Evolutionary conservation across 1,139 yeast genomes (phyloP).

Genomic region (Hyphopichia wangnamkhiaoensis): DNA sequence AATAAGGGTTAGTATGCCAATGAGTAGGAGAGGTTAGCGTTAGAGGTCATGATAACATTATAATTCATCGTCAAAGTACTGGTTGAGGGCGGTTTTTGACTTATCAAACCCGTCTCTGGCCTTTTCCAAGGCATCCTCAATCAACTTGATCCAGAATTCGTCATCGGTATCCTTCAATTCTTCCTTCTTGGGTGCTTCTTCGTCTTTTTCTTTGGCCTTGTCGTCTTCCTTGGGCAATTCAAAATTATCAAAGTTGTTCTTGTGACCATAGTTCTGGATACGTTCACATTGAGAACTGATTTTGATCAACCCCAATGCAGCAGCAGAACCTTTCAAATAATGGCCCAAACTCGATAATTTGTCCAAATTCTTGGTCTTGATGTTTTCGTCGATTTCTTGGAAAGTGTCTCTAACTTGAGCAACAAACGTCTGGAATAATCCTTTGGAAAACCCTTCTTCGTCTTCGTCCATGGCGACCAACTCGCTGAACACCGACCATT

Average conservation of each 20-base stretch:
- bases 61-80: slow-evolving; percentile 55
- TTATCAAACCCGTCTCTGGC: slow-evolving; percentile 59
- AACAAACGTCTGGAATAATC: slow-evolving; percentile 77
- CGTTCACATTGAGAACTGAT: slow-evolving; percentile 89
- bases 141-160: slow-evolving; percentile 51
- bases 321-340: slow-evolving; percentile 92
- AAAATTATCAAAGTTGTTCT: slow-evolving; percentile 46
- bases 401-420: slow-evolving; percentile 88
- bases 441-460: slow-evolving; percentile 82
- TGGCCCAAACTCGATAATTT: slow-evolving; percentile 81
- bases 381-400: slow-evolving; percentile 62
- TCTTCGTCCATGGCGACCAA: slow-evolving; percentile 91
- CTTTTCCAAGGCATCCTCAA: slow-evolving; percentile 55
- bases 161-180: slow-evolving; percentile 22
- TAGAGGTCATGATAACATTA: too few species aligned
- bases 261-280: slow-evolving; percentile 86
- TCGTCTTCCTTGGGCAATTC: slow-evolving; percentile 13
- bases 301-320: slow-evolving; percentile 82
- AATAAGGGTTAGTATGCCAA: too few species aligned
- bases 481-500: slow-evolving; percentile 88
- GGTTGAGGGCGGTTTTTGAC: slow-evolving; percentile 58
- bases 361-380: slow-evolving; percentile 50
- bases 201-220: slow-evolving; percentile 11
- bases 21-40: too few species aligned
- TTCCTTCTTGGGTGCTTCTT: slow-evolving; percentile 9